Conservation (phyloP, 208 protist species). For the Acanthamoeba royreba region DNA sequence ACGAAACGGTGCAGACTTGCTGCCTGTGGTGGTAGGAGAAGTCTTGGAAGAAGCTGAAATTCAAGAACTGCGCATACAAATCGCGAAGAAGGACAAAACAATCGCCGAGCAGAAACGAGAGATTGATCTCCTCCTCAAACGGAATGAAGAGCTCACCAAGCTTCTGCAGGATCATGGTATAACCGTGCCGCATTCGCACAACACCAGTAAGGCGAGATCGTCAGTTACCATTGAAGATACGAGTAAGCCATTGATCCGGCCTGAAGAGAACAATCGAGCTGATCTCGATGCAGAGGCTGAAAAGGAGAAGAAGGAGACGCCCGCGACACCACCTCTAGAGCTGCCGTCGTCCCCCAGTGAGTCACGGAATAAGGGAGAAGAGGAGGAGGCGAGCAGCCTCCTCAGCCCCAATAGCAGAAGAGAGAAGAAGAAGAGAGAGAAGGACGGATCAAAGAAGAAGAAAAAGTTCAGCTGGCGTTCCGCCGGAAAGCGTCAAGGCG, state of each 20-base stretch:
- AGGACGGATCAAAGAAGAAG: neutral
- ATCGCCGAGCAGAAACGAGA: neutral
- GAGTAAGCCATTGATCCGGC: too few relatives aligned
- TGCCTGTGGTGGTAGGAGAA: neutral
- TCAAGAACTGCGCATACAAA: neutral
- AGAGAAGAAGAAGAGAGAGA: neutral
- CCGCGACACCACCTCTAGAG: too few relatives aligned
- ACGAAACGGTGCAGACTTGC: neutral
- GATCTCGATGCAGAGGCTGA: too few relatives aligned
- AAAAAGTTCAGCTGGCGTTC: neutral
- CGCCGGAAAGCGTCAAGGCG: neutral
- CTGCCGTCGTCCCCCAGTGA: too few relatives aligned
- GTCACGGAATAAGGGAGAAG: neutral
- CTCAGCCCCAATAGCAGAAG: too few relatives aligned
- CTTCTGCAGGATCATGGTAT: neutral
- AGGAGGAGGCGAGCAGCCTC: too few relatives aligned
- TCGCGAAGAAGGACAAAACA: neutral
- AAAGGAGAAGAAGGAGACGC: too few relatives aligned
- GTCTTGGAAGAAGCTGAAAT: neutral
- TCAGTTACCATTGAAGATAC: too few relatives aligned
- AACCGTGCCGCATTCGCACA: neutral
- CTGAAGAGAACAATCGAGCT: too few relatives aligned
- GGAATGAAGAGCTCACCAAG: neutral
- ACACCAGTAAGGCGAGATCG: too few relatives aligned
- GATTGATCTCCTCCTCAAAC: neutral